Base-by-base conservation (phyloP, 768 basidiomycete species). In the Termitomyces sp. region DNA sequence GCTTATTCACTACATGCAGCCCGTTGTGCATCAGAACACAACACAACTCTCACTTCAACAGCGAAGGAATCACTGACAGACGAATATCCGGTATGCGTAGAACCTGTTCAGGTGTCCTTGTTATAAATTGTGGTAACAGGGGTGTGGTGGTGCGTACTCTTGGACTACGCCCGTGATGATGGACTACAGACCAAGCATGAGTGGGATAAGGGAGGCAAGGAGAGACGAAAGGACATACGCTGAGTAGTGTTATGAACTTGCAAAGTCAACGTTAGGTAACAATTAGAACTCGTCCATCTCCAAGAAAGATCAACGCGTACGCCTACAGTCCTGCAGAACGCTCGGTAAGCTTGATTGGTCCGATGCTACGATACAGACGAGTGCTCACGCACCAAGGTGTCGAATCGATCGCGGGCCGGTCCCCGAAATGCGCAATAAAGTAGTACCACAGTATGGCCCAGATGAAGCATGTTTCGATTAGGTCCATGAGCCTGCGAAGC, bases 361-460 rank as follows among this genome's bases (percentile, higher is more conserved):
- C 19, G 19, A 8, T n/a, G 3, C 21, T 12, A 3, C 5, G 11
- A 23, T 6, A 16, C 4, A 17, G 29, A 29, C 7, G 7, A 29
- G 29, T 29, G n/a, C n/a, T 19, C 21, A 37, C 49, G 7, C 7
- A 35, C 49, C 49, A 50, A 35, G 49, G 34, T 23, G 37, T 35
- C 3, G 34, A 21, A 10, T 50, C 74, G 35, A 80, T 74, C 27
- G 63, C 67, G 2, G 51, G 44, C 4, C 53, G 49, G 14, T 75
- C 58, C 0, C 82, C 82, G 44, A 71, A 82, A 58, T 76, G 65
- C 0, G 54, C 52, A 49, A 83, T 77, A 2, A 82, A 61, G 54
- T 69, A 71, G 9, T 62, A 63, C 76, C 76, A 77, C 53, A 75
- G 60, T 4, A 71, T 69, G 38, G 59, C 37, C 57, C 69, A 69